Conservation (phyloP, 2,329 filamentous ascomycete genomes). For the Fulvia fulva region DNA sequence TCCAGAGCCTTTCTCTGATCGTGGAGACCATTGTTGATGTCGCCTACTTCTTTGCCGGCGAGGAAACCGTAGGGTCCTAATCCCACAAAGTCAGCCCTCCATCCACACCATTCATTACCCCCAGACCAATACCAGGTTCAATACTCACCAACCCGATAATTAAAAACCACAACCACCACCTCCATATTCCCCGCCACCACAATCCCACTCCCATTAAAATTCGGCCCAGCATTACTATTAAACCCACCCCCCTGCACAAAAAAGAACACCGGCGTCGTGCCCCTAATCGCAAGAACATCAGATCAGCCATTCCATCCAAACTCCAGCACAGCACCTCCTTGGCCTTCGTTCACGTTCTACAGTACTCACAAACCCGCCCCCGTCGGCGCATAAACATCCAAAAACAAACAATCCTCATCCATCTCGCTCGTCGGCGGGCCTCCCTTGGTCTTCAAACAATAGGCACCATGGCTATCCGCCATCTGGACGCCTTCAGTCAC, state of each 20-base stretch:
- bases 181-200: slow-evolving; percentile 54
- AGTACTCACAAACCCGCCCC: slow-evolving; percentile 46
- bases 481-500: slow-evolving; percentile 44
- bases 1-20: slow-evolving; percentile 66
- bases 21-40: slow-evolving; percentile 64
- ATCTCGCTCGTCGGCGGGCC: slow-evolving; percentile 32
- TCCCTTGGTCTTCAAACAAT: slow-evolving; percentile 34
- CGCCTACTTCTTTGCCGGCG: slow-evolving; percentile 55
- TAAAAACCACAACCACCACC: slow-evolving; percentile 68
- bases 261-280: slow-evolving; percentile 60
- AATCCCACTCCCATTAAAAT: slow-evolving; percentile 60
- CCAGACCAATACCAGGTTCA: not conserved
- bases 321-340: too few species aligned
- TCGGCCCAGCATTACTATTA: slow-evolving; percentile 44
- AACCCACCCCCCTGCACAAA: slow-evolving; percentile 53
- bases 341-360: too few species aligned
- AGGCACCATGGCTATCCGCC: slow-evolving; percentile 47
- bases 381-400: slow-evolving; percentile 61
- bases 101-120: not conserved
- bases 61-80: slow-evolving; percentile 66
- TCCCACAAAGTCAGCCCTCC: not conserved
- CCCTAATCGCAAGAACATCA: too few species aligned
- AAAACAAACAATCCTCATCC: slow-evolving; percentile 66
- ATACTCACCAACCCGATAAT: slow-evolving; percentile 64
- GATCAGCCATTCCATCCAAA: too few species aligned